Base-by-base conservation (phyloP, 2,329 filamentous ascomycete genomes). In the Xylariaceae sp. region DNA sequence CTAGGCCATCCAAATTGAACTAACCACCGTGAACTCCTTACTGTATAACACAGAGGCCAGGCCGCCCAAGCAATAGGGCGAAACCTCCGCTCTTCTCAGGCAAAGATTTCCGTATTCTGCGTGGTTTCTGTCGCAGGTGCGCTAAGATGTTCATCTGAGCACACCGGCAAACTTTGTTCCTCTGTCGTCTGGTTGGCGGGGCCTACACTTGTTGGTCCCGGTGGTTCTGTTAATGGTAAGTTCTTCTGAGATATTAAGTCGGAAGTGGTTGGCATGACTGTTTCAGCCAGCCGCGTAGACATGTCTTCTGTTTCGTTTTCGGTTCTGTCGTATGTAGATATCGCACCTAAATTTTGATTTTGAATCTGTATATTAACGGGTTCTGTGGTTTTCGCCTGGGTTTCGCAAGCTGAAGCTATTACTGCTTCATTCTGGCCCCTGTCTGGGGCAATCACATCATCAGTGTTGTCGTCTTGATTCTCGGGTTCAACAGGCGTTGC, bases 81-180 rank as follows among this genome's bases (percentile, higher is more conserved):
- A 47, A 32, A 33, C n/a, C 13, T 23, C 41, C 42, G 37, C 27
- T 50, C 43, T 36, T 49, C 16, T 52, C 40, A 52, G 35, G 37
- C 51, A 24, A 32, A 11, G 24, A 37, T 23, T 51, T 64, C 55
- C 21, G 60, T 47, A 42, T 64, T 55, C 50, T 52, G 57, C 32
- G 57, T 39, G 27, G 51, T 42, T 37, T 58, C 58, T 37, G 58
- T 53, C 13, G 40, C 26, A 36, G 48, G 21, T 15, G 58, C 52
- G 32, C 60, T 56, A 27, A 65, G 49, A 43, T 59, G 56, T 33
- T 67, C 61, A 33, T 67, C 65, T 29, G 61, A 64, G 50, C 50
- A 61, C 8, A 47, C 50, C 16, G 46, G 40, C 37, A 57, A 56
- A 45, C 58, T 55, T 40, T 46, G 47, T 55, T 65, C 61, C 13